Evolutionary conservation across 345 rosid genomes (phyloP), one percentile per base, ranked within the genome.

Genomic region (Murraya koenigii): DNA sequence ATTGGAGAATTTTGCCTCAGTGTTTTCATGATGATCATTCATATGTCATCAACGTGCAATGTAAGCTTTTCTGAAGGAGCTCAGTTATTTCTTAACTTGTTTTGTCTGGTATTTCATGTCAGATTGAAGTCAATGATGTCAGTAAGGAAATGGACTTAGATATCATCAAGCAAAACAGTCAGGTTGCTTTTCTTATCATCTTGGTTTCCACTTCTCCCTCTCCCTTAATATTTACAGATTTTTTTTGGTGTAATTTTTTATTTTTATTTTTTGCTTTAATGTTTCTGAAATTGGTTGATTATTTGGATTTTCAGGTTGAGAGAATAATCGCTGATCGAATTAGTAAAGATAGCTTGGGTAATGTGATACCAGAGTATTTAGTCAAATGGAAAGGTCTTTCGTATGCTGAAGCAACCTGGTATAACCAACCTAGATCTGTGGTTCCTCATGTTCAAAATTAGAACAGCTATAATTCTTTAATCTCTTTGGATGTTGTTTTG

Each of bases 391-490:
- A 92, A 80, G 99, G 99, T 71, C 88, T 97, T 68, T 97, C 99
- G 77, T 97, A 97, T 86, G 99, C 99, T 71, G 99, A 97, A 88
- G 98, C 97, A 75, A 94, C 98, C 71, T 97, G 99, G 99, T 97
- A 90, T 77, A 77, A 58, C 13, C 62, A 41, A 67, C 61, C 67
- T 78, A 54, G 20, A 56, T 76, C 78, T 76, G 32, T 54, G 28
- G 70, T 70, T 22, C 30, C 47, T 11, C 6, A 20, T 74, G 22
- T 64, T 19, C 38, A 1, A 44, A 60, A 62, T 28, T 41, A 74
- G 59, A 62, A 7, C 22, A 28, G 59, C 65, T 62, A 19, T 44
- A 2, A 63, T 63, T 63, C 30, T 32, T 63, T 25, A 6, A 5
- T n/a, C n/a, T 17, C 39, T 30, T 63, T 63, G 62, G 19, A 63